Base-by-base conservation (phyloP, 495 filamentous ascomycete species). In the Talaromyces stipitatus region DNA sequence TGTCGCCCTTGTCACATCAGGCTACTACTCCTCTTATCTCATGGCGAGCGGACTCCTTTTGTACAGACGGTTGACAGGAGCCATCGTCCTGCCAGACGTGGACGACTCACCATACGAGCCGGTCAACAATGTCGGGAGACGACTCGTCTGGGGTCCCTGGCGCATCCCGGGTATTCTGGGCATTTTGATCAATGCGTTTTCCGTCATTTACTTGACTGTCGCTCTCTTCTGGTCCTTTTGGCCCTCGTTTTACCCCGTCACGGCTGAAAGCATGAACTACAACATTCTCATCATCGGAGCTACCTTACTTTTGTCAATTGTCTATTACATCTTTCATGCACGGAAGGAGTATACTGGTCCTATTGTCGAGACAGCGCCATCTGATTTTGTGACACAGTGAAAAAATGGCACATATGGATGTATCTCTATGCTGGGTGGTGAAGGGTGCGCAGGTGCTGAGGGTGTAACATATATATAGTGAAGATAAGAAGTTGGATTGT, bases 161-260 rank as follows among this genome's bases (percentile, higher is more conserved):
- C 67, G 69, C 26, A 62, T 78, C 22, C 67, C 64, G 0, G 73
- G 72, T 0, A 46, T 59, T n/a, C 59, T 67, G 10, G 75, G 77
- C 1, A 68, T 70, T 14, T 61, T 68, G 8, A 69, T 73, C 30
- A 79, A 79, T 50, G 56, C 60, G 2, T 71, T 71, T 22, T 68
- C 68, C 14, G 66, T 72, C 23, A 62, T 52, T 1, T 78, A 72
- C 50, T 64, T 69, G 60, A 28, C 64, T 2, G 66, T 74, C 32
- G 62, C 69, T 7, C 64, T 77, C 53, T 72, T 77, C 53, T 78
- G 74, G 65, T 72, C 66, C 33, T 74, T 76, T 50, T 78, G 72
- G 69, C 75, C 73, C 8, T 58, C 68, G 0, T 33, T 16, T 12
- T 61, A 71, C 9, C 71, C 72, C 0, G 71, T 74, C 7, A 71